Evolutionary conservation across 208 protist species (phyloP).

Genomic region (Lotmaria passim): DNA sequence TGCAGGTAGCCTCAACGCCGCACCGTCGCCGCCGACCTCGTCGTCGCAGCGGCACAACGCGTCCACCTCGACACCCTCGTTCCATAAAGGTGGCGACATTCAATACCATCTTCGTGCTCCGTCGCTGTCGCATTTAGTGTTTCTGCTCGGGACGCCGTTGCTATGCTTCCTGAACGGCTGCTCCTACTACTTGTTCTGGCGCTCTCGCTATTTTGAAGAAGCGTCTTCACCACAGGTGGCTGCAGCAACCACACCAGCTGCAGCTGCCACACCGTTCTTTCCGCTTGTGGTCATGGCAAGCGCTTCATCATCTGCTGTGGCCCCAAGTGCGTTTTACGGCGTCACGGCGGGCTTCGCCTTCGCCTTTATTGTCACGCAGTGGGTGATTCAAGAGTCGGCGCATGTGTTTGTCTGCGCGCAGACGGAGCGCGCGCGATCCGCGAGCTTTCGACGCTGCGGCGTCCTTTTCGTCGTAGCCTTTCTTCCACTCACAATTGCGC

Average conservation of each 20-base stretch:
- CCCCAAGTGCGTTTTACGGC: slow-evolving; percentile 19
- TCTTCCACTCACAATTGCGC: slow-evolving; percentile 1
- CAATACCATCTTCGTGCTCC: neutral
- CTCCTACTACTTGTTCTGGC: slow-evolving; percentile 44
- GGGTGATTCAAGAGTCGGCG: slow-evolving; percentile 6
- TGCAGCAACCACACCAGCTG: neutral
- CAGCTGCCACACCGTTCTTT: neutral
- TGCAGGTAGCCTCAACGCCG: too few species aligned
- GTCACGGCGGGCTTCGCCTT: slow-evolving; percentile 22
- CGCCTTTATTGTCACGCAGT: slow-evolving; percentile 15
- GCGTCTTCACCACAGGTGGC: neutral
- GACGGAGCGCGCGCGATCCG: neutral
- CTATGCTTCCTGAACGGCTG: slow-evolving; percentile 40
- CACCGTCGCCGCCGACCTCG: neutral
- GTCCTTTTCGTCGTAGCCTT: slow-evolving; percentile 7
- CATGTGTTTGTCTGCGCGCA: neutral
- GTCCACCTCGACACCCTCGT: neutral
- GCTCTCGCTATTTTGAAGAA: slow-evolving; percentile 4
- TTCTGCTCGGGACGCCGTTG: neutral
- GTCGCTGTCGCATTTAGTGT: neutral
- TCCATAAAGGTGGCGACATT: neutral
- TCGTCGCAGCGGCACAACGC: neutral
- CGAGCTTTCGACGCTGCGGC: neutral
- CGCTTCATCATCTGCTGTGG: neutral
- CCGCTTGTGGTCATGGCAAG: neutral